Percentiles rank a stretch among this genome's conserved stretches.
phyloP scores from a whole-genome alignment of 306 rosid species.

The Pterocarpus macrocarpus region DNA sequence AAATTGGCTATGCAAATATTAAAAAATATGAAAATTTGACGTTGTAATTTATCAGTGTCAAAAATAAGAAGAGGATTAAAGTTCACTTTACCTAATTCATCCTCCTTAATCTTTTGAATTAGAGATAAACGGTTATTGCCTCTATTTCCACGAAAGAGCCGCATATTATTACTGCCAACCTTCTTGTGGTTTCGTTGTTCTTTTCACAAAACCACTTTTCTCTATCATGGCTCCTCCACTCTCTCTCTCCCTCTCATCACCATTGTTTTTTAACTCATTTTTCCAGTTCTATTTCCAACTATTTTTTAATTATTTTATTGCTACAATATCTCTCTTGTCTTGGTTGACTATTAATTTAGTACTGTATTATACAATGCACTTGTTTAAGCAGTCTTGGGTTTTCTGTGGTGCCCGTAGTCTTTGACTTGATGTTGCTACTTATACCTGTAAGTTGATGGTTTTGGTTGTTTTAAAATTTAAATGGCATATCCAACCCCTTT shows the following conservation, averaged over 20 bases:
- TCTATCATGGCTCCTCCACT: neutral
- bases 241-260: neutral
- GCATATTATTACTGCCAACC: slow-evolving; percentile 32
- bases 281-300: neutral
- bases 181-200: slow-evolving; percentile 59
- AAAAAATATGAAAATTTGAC: neutral
- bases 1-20: neutral
- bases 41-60: neutral
- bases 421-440: slow-evolving; percentile 9
- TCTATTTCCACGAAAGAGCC: slow-evolving; percentile 28
- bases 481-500: too few species aligned
- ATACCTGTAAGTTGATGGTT: neutral
- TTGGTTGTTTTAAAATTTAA: neutral
- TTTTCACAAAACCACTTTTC: slow-evolving; percentile 62
- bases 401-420: slow-evolving; percentile 17
- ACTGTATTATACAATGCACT: neutral
- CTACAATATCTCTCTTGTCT: neutral
- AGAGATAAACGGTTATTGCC: neutral
- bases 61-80: neutral
- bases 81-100: neutral
- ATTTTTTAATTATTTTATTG: neutral
- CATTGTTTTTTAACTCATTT: too few species aligned
- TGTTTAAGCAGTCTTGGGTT: slow-evolving; percentile 13
- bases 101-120: neutral
- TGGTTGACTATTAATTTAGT: neutral